Evolutionary conservation across 306 rosid genomes (phyloP), one percentile per base, ranked within the genome.

Genomic region (Prunus dulcis): DNA sequence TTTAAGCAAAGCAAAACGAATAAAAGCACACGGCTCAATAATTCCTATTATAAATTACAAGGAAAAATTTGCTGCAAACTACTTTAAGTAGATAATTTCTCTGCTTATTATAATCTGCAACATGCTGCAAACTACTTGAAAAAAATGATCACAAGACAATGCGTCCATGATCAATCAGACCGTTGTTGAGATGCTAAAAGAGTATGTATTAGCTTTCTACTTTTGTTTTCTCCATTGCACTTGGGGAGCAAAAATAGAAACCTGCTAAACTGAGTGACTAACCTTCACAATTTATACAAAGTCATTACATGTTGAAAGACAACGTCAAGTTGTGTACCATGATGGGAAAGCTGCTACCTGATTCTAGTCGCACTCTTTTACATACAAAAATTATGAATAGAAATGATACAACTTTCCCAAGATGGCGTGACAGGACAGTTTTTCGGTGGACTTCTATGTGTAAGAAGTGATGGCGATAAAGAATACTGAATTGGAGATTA

Each of bases 321-420:
- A 13, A 56, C 79, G 73, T 47, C 69, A 69, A 79, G 57, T 60
- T 71, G 77, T 53, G 71, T 56, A 76, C 77, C 71, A 53, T 43
- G 86, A 83, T 51, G 69, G 85, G 81, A 70, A 72, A 80, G 85
- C 80, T 79, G 88, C 79, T 85, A 75, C 81, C 80, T 73, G 82
- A 85, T 84, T 63, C 76, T 80, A 77, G 76, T 81, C 73, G 74
- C 79, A 64, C 18, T 62, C 78, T 64, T 85, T 85, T 88, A 88
- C 91, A 86, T 83, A 82, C 67, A 83, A 86, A 88, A 82, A 80
- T 79, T 83, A 78, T 75, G 79, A 76, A 64, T 64, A 78, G 19
- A 49, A 83, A 82, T 84, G 80, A 80, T 83, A 74, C 86, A 88
- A 64, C 62, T 73, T 71, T 77, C 66, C 82, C 69, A 67, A 25